phyloP scores from a whole-genome alignment of 1,284 basidiomycete species.

The Cutaneotrichosporon spelunceum region DNA sequence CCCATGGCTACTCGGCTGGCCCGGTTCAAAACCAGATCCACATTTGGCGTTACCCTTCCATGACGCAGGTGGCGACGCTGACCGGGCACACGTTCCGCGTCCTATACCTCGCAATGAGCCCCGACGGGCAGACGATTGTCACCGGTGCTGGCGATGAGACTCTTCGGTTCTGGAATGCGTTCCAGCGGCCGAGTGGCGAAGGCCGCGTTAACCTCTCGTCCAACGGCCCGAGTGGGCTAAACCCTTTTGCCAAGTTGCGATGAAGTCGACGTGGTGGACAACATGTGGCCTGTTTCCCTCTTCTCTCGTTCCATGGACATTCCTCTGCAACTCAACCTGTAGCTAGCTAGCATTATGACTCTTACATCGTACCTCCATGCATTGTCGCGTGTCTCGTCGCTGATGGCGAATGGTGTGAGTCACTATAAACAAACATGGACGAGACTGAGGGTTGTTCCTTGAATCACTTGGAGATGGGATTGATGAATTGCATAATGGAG shows the following conservation, averaged over 20 bases:
- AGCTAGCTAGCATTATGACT: conserved; percentile 1
- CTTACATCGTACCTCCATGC: not conserved
- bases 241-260: conserved; percentile 20
- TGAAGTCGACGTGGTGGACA: not conserved
- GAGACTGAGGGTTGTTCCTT: no score
- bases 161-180: conserved; percentile 92
- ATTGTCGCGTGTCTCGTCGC: not conserved
- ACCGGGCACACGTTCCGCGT: conserved; percentile 94
- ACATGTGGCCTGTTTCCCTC: not conserved
- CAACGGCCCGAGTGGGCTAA: conserved; percentile 12
- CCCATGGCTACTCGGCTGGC: conserved; percentile 92
- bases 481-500: no score
- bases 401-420: not conserved
- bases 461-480: no score
- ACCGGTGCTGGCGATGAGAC: conserved; percentile 98
- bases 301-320: not conserved
- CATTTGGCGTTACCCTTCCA: conserved; percentile 93
- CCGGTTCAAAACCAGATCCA: conserved; percentile 96
- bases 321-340: not conserved
- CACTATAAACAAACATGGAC: not conserved
- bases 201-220: conserved; percentile 9
- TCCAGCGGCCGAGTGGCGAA: conserved; percentile 54
- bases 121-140: conserved; percentile 94
- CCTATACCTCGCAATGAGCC: conserved; percentile 93
- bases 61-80: conserved; percentile 89